phyloP scores from a whole-genome alignment of 1,284 basidiomycete species.

The Fomes fomentarius region DNA sequence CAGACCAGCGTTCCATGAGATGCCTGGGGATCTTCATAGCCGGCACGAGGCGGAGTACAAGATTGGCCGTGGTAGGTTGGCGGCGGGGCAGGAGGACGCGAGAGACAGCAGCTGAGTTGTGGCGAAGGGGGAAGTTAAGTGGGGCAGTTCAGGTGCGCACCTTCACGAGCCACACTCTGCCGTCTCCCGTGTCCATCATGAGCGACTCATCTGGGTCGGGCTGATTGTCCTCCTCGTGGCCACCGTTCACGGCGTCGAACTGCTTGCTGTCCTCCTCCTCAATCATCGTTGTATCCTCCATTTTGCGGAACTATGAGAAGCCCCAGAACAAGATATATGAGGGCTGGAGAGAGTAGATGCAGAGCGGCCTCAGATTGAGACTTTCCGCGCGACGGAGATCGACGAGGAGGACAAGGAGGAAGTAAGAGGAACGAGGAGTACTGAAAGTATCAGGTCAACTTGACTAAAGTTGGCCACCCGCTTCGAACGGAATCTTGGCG shows the following conservation, averaged over 20 bases:
- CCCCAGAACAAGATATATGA: no score
- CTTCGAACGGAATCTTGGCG: no score
- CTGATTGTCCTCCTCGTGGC: slow-evolving; percentile 59
- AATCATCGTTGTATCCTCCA: slow-evolving; percentile 43
- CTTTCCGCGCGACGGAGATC: no score
- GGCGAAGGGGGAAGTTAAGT: background rate
- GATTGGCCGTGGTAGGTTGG: background rate
- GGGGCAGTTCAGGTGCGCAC: slow-evolving; percentile 37
- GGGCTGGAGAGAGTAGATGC: no score
- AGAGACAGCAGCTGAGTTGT: background rate
- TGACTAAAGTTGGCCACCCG: no score
- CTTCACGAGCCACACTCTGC: slow-evolving; percentile 81
- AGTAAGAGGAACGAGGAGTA: no score
- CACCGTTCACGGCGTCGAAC: slow-evolving; percentile 54
- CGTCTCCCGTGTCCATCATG: slow-evolving; percentile 71
- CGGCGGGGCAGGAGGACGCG: slow-evolving; percentile 4
- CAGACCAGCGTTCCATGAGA: slow-evolving; percentile 72
- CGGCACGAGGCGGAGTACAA: background rate
- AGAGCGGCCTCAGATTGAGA: no score
- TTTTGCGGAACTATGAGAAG: no score
- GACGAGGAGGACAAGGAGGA: no score
- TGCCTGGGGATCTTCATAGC: slow-evolving; percentile 62
- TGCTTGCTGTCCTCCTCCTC: slow-evolving; percentile 72
- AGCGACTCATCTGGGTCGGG: slow-evolving; percentile 80
- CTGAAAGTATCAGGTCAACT: no score